Conservation (phyloP, 225 moss, liverwort and hornwort species). For the Polytrichum formosum region DNA sequence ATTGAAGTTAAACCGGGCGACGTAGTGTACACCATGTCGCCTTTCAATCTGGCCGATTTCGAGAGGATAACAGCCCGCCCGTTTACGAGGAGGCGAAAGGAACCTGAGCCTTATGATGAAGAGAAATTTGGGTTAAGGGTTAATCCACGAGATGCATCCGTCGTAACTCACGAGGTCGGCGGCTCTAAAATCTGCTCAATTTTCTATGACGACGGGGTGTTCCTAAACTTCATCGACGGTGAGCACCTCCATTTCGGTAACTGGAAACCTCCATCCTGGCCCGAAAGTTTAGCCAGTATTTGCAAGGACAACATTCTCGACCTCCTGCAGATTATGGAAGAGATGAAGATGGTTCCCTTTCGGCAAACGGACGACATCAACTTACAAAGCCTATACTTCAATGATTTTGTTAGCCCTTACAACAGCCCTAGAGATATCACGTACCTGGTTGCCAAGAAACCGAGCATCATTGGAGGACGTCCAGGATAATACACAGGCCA, state of each 20-base stretch:
- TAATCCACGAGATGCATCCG: background rate
- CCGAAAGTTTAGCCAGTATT: background rate
- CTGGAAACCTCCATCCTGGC: background rate
- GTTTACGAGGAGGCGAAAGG: constrained; percentile 3
- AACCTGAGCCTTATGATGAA: background rate
- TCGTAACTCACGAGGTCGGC: background rate
- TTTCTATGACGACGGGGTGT: background rate
- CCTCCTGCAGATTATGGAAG: constrained; percentile 13
- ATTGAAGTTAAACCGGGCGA: constrained; percentile 2
- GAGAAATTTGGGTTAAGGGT: constrained; percentile 4
- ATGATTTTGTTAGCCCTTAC: background rate
- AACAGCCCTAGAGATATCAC: background rate
- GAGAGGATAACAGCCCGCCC: constrained; percentile 1
- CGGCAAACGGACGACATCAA: background rate
- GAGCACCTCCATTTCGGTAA: constrained; percentile 2
- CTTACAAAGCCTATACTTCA: constrained; percentile 1
- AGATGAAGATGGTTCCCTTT: constrained; percentile 3
- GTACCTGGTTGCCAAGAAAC: background rate
- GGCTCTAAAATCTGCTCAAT: constrained; percentile 8
- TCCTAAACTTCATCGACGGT: constrained; percentile 8
- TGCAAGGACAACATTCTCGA: background rate
- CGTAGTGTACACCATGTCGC: constrained; percentile 14
- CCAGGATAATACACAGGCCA: background rate
- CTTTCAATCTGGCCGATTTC: constrained; percentile 14
- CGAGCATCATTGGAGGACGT: constrained; percentile 1